Evolutionary conservation across 257 asterid species (phyloP), one percentile per base, ranked within the genome.

Genomic region (Rhazya stricta): DNA sequence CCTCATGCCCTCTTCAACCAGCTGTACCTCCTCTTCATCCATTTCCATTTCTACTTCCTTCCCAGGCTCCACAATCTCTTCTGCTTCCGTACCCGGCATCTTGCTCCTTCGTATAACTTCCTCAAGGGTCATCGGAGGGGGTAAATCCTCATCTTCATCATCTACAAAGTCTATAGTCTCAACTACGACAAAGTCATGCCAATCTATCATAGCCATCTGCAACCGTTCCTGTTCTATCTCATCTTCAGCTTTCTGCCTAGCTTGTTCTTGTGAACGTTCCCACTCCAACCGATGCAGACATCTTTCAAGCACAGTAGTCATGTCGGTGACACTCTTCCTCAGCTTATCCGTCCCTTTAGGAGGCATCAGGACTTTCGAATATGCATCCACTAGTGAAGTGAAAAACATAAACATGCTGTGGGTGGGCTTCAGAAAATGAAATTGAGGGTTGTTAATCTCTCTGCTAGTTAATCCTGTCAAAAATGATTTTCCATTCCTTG

Each of bases 121-220:
- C 76, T 94, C 97, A 48, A 91, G 88, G 13, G 96, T 94, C 98
- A 94, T 90, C 30, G 98, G 97, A 83, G 96, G 90, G 23, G 97
- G 97, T 71, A 94, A 87, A 83, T 90, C 95, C 54, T 89, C 97
- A 82, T 91, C 98, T 90, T 94, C 98, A 34, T 90, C 98, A 74
- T 94, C 98, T 66, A 87, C 97, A 87, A 94, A 94, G 76, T 94
- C 98, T 71, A 94, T 94, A 1, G 95, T 77, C 88, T 91, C 97
- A 50, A 91, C 98, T 63, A 91, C 97, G 75, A 91, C 97, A 83
- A 91, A 91, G 81, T 91, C 98, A 81, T 94, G 98, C 98, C 98
- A 94, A 76, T 94, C 98, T 77, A 94, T 91, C 97, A 87, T 88
- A 32, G 97, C 92, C 97, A 94, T 94, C 85, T 89, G 97, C 48